Evolutionary conservation across 2,329 filamentous ascomycete species (phyloP), one percentile per base, ranked within the genome.

Genomic region (Ascochyta koolunga): DNA sequence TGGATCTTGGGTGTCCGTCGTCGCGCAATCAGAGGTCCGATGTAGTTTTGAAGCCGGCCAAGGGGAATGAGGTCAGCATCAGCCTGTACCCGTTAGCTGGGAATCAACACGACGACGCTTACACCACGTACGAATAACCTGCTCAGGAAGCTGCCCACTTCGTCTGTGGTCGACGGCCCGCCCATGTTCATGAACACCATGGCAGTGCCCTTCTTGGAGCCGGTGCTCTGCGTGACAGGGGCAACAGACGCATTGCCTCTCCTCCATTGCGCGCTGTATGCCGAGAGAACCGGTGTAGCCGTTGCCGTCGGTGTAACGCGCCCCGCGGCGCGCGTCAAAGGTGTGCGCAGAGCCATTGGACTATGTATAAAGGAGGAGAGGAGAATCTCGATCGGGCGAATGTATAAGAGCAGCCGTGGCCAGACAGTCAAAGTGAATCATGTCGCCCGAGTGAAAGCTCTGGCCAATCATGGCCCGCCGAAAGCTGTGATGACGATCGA

Each of bases 121-220:
- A 18, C 27, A 21, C 37, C 43, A 77, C 89, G 54, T 84, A 96
- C 93, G 78, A 99, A 99, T 64, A 99, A 81, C 65, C 93, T 87
- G 74, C 89, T 95, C 41, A 99, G 79, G 71, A 98, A 99, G 76
- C 89, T 86, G 66, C 89, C 88, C 31, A 99, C 95, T 79, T 99
- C 92, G 63, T 88, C 85, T 4, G 89, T 89, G 4, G 90, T 96
- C 1, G 91, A 90, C 3, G 95, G 95, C 0, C 95, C 95, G 56
- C 95, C 95, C 95, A 99, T 99, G 78, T 99, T 99, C 79, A 99
- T 86, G 71, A 99, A 97, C 13, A 99, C 95, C 86, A 99, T 98
- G 37, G 95, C 95, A 4, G 95, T 99, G 7, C 93, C 92, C 0
- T 93, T 93, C 70, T 83, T 82, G 42, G 83, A 85, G 0, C 84